Conservation (phyloP, 2,329 filamentous ascomycete genomes). For the Colletotrichum nymphaeae region DNA sequence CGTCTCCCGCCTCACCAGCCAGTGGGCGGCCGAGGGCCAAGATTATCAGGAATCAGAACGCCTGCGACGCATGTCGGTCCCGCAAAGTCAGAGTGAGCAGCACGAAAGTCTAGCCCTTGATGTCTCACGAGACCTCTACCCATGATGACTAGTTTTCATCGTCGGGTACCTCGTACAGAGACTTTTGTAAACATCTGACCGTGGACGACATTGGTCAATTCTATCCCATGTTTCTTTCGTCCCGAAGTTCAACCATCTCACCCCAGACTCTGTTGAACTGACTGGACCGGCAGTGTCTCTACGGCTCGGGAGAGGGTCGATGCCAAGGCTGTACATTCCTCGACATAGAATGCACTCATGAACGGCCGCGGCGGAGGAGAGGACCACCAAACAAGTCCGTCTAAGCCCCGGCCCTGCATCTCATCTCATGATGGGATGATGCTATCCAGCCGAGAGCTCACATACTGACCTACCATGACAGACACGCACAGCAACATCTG, state of each 20-base stretch:
- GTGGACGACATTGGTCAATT: not conserved
- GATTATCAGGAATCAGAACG: conserved; percentile 40
- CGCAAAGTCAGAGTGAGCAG: conserved; percentile 42
- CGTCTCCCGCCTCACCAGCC: conserved; percentile 12
- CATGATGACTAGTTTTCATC: not conserved
- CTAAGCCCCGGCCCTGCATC: not conserved
- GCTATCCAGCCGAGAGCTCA: not conserved
- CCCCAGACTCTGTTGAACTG: not conserved
- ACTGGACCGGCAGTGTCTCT: conserved; percentile 36
- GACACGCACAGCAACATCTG: conserved; percentile 5
- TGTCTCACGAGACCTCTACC: not conserved
- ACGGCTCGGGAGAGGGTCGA: conserved; percentile 16
- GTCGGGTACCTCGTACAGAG: not conserved
- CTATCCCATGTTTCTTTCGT: not conserved
- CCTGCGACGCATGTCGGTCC: conserved; percentile 44
- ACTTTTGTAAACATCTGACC: no score
- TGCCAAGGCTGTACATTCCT: conserved; percentile 41
- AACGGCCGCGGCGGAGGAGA: conserved; percentile 41
- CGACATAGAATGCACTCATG: conserved; percentile 41
- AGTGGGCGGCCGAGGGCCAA: conserved; percentile 13
- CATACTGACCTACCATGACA: conserved; percentile 12
- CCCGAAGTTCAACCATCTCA: no score
- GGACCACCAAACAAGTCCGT: conserved; percentile 42
- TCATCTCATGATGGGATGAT: not conserved
- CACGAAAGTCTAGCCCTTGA: not conserved